Conservation (phyloP, 1,139 yeast genomes). For the Debaryomyces subglobosus region DNA sequence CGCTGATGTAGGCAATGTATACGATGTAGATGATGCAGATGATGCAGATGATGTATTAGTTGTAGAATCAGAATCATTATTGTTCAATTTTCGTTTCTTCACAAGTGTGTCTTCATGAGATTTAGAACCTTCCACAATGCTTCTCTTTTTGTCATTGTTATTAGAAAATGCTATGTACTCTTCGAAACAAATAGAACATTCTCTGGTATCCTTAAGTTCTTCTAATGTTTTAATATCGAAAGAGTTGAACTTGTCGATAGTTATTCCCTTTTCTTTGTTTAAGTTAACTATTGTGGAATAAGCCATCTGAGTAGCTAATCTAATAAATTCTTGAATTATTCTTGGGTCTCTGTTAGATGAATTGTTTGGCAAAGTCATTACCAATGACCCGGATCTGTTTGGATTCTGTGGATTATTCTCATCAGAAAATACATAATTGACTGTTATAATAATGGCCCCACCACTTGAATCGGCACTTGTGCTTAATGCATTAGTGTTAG, state of each 20-base stretch:
- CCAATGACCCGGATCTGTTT: slow-evolving; percentile 55
- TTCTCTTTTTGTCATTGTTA: slow-evolving; percentile 13
- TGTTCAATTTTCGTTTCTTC: slow-evolving; percentile 13
- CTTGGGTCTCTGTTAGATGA: slow-evolving; percentile 57
- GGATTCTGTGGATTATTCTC: slow-evolving; percentile 44
- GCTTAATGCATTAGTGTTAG: slow-evolving; percentile 3
- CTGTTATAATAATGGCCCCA: slow-evolving; percentile 45
- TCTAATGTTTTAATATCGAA: slow-evolving; percentile 39
- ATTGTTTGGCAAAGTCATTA: slow-evolving; percentile 66
- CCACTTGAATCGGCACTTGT: slow-evolving; percentile 8
- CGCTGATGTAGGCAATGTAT: background rate
- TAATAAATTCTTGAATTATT: slow-evolving; percentile 57
- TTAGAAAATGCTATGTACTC: slow-evolving; percentile 25
- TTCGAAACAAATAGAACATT: slow-evolving; percentile 75
- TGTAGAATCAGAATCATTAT: background rate
- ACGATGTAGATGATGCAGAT: background rate
- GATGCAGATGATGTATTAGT: background rate
- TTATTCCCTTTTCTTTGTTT: slow-evolving; percentile 51
- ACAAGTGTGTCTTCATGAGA: slow-evolving; percentile 22
- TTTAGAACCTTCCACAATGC: slow-evolving; percentile 14
- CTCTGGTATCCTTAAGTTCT: slow-evolving; percentile 31
- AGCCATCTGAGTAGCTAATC: slow-evolving; percentile 72
- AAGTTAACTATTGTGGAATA: slow-evolving; percentile 58
- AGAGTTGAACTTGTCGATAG: slow-evolving; percentile 53
- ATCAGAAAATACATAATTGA: slow-evolving; percentile 49